Percentiles rank a stretch among this genome's conserved stretches.
Evolutionary conservation across 2,329 filamentous ascomycete genomes (phyloP).

Genomic region (Aspergillus sp.): DNA sequence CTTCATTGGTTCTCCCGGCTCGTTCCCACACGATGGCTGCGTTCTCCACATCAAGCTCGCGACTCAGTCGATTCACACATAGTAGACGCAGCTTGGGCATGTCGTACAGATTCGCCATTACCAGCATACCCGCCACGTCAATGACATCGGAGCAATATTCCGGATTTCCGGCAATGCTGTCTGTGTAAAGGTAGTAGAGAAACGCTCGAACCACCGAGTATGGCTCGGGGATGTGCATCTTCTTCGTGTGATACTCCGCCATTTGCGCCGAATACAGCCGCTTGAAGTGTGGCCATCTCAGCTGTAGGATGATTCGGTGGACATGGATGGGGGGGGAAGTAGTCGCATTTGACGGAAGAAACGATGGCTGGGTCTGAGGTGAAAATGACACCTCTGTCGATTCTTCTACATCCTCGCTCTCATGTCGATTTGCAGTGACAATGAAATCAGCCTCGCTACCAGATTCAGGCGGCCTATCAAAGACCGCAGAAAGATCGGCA

Average conservation of each 20-base stretch:
- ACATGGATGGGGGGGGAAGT: conserved; percentile 84
- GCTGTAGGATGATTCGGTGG: conserved; percentile 86
- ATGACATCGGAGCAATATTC: conserved; percentile 56
- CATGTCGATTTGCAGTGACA: conserved; percentile 78
- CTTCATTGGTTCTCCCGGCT: conserved; percentile 78
- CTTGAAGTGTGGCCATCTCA: conserved; percentile 93
- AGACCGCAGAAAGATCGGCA: conserved; percentile 73
- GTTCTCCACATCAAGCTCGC: conserved; percentile 88
- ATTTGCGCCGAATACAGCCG: conserved; percentile 88
- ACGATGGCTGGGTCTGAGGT: conserved; percentile 19
- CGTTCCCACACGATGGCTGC: conserved; percentile 96
- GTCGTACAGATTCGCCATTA: conserved; percentile 97
- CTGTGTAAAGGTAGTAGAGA: conserved; percentile 91
- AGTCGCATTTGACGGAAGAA: conserved; percentile 26
- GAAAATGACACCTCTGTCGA: conserved; percentile 30
- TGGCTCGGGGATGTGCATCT: conserved; percentile 95
- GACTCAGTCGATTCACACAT: conserved; percentile 80
- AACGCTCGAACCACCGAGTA: conserved; percentile 92
- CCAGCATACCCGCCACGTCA: conserved; percentile 85
- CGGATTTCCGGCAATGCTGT: conserved; percentile 62
- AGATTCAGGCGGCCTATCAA: conserved; percentile 74
- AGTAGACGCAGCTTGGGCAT: conserved; percentile 86
- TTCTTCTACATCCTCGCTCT: conserved; percentile 46
- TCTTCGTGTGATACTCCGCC: conserved; percentile 93
- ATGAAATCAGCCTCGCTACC: conserved; percentile 85